phyloP scores from a whole-genome alignment of 192 early-diverging fungal genomes.

The Rhizophagus clarus region DNA sequence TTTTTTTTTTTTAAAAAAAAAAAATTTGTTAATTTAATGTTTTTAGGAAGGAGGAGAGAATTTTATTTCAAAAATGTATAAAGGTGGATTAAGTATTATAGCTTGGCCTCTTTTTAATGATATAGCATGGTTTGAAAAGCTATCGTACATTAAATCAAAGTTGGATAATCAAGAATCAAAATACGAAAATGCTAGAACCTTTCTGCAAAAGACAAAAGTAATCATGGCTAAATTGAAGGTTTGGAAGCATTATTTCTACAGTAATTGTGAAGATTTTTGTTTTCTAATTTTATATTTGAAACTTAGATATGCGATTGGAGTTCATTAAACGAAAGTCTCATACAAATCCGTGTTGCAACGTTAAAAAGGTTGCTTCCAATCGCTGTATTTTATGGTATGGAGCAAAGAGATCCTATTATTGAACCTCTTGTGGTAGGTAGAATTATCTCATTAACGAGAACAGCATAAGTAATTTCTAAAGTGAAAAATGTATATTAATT shows the following conservation, averaged over 20 bases:
- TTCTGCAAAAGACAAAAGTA: constrained; percentile 1
- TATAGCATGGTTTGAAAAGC: not conserved
- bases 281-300: not conserved
- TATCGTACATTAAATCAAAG: not conserved
- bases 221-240: constrained; percentile 19
- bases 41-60: constrained; percentile 28
- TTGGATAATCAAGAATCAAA: not conserved
- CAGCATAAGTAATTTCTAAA: too few species aligned
- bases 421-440: not conserved
- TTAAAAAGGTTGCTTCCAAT: not conserved
- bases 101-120: constrained; percentile 32
- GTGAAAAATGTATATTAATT: not conserved
- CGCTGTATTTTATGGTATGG: constrained; percentile 20
- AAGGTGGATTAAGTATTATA: constrained; percentile 3
- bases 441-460: too few species aligned
- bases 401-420: not conserved
- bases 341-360: constrained; percentile 4
- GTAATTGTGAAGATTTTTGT: not conserved
- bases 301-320: constrained; percentile 30
- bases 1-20: not conserved
- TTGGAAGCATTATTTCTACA: not conserved
- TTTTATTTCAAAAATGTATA: constrained; percentile 29
- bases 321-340: constrained; percentile 9
- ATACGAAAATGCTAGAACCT: constrained; percentile 9
- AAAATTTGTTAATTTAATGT: too few species aligned